These are phyloP conservation scores for Fraxinus floribunda DNA, from an alignment of 305 asterid species.

Conservation along the genomic window DNA sequence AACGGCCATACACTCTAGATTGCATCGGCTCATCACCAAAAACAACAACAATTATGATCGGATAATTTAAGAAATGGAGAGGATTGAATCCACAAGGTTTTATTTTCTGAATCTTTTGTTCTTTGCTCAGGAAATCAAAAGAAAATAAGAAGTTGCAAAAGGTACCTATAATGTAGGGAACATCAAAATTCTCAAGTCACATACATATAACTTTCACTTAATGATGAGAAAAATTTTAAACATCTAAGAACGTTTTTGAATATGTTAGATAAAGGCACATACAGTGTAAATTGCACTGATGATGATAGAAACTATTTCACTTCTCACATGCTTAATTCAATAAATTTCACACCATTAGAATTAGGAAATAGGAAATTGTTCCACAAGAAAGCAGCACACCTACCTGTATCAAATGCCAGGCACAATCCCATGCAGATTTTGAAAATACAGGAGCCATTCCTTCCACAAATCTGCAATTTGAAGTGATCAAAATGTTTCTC, in stretches of 20 bases:
- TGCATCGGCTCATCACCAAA: background rate
- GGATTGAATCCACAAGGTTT: slow-evolving; percentile 4
- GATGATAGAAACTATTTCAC: background rate
- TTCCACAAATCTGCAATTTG: slow-evolving; percentile 79
- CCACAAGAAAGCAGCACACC: background rate
- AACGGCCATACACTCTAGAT: background rate
- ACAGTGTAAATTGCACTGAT: background rate
- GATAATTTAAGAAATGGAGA: background rate
- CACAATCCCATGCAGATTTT: slow-evolving; percentile 94
- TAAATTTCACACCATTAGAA: background rate
- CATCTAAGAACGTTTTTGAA: background rate
- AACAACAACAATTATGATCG: background rate
- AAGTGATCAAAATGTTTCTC: slow-evolving; percentile 19
- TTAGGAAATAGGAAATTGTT: background rate
- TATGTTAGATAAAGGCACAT: background rate
- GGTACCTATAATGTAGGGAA: background rate
- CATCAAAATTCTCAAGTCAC: background rate
- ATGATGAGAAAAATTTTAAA: background rate
- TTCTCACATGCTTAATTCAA: background rate
- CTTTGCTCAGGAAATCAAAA: background rate
- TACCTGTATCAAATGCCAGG: slow-evolving; percentile 99
- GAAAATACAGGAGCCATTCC: slow-evolving; percentile 99
- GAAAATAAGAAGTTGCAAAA: background rate
- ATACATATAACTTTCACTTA: background rate
- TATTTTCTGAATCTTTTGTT: background rate